Conservation (phyloP, 2,329 filamentous ascomycete species). For the Keithomyces neogunnii region DNA sequence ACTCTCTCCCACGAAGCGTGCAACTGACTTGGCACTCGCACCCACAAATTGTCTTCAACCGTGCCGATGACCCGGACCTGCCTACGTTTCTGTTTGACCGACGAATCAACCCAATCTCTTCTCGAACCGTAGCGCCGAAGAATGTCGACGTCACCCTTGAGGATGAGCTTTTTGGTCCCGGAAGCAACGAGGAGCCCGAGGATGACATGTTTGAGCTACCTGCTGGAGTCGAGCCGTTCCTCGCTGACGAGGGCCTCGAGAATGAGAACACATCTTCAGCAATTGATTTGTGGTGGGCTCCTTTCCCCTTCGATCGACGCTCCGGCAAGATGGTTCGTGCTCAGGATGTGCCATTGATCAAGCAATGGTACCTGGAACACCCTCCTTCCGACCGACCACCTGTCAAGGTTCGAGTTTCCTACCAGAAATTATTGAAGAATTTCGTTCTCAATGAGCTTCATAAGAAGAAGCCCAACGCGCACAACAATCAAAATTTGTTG, state of each 20-base stretch:
- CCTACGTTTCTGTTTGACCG: slow-evolving; percentile 97
- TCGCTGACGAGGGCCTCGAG: slow-evolving; percentile 81
- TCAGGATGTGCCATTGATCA: slow-evolving; percentile 92
- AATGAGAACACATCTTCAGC: slow-evolving; percentile 84
- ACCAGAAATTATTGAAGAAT: slow-evolving; percentile 94
- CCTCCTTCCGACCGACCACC: slow-evolving; percentile 77
- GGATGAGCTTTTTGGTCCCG: slow-evolving; percentile 81
- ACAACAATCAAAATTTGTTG: slow-evolving; percentile 89
- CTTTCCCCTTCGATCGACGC: slow-evolving; percentile 87
- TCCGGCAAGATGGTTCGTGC: slow-evolving; percentile 95
- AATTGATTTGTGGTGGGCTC: slow-evolving; percentile 96
- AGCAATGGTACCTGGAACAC: slow-evolving; percentile 98
- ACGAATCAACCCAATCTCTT: slow-evolving; percentile 96
- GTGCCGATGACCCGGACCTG: slow-evolving; percentile 77
- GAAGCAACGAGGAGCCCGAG: slow-evolving; percentile 63
- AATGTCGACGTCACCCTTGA: slow-evolving; percentile 90
- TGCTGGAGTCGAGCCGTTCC: slow-evolving; percentile 72
- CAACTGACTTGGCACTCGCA: slow-evolving; percentile 90
- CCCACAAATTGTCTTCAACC: slow-evolving; percentile 85
- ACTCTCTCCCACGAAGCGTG: slow-evolving; percentile 89
- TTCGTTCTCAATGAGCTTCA: slow-evolving; percentile 95
- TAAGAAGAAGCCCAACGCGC: slow-evolving; percentile 88
- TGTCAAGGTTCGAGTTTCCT: slow-evolving; percentile 95
- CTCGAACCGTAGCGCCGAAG: slow-evolving; percentile 84
- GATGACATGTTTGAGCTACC: slow-evolving; percentile 83